Conservation (phyloP, 1,139 yeast species). For the Candida dubliniensis region DNA sequence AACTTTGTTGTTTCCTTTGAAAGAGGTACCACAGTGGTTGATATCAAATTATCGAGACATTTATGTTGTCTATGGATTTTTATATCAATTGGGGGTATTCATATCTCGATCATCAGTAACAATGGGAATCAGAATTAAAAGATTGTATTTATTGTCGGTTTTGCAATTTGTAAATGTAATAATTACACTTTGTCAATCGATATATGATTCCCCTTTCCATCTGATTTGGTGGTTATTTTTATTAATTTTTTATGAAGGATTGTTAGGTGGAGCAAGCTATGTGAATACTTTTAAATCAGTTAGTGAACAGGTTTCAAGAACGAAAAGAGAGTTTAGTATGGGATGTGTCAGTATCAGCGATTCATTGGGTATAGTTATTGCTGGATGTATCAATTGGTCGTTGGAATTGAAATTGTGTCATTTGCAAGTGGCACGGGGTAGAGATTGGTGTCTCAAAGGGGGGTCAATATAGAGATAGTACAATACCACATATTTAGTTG, state of each 20-base stretch:
- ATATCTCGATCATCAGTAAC: slow-evolving; percentile 82
- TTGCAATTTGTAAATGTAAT: slow-evolving; percentile 69
- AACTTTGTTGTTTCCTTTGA: slow-evolving; percentile 74
- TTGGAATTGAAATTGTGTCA: slow-evolving; percentile 73
- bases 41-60: slow-evolving; percentile 76
- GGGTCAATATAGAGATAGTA: slow-evolving; percentile 6
- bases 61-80: slow-evolving; percentile 89
- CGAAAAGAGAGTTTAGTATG: slow-evolving; percentile 79
- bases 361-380: slow-evolving; percentile 80
- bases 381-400: slow-evolving; percentile 74
- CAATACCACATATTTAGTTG: too few species aligned
- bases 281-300: slow-evolving; percentile 84
- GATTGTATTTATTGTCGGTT: slow-evolving; percentile 59
- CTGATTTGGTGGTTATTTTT: slow-evolving; percentile 59
- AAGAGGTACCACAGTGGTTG: slow-evolving; percentile 57
- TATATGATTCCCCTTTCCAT: slow-evolving; percentile 55
- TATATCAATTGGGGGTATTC: slow-evolving; percentile 91
- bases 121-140: slow-evolving; percentile 55
- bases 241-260: slow-evolving; percentile 79
- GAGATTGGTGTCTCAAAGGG: slow-evolving; percentile 57
- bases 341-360: slow-evolving; percentile 95
- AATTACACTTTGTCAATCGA: slow-evolving; percentile 63
- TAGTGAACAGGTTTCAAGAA: slow-evolving; percentile 56
- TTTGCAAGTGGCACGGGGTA: slow-evolving; percentile 62
- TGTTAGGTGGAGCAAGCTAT: slow-evolving; percentile 87